Conservation (phyloP, 2,329 filamentous ascomycete species). For the Botrytis hyacinthi region DNA sequence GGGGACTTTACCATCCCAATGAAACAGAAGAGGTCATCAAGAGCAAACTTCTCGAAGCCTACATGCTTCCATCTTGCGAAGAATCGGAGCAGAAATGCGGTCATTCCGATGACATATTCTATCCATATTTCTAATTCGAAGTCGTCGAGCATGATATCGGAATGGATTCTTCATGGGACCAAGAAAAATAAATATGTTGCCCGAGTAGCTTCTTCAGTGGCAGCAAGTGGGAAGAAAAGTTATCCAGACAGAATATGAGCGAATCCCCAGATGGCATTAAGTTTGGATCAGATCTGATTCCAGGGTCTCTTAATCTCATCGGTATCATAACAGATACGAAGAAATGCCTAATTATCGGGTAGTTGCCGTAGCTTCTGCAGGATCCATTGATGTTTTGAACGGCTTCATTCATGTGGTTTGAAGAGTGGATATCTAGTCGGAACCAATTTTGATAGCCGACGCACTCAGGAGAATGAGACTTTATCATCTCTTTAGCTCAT, state of each 20-base stretch:
- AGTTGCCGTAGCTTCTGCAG: not conserved
- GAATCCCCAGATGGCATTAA: not conserved
- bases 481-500: not conserved
- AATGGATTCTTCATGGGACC: not conserved
- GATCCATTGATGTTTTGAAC: not conserved
- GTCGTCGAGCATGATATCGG: not conserved
- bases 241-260: not conserved
- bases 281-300: not conserved
- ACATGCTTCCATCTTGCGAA: slow-evolving; percentile 6
- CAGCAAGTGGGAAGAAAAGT: not conserved
- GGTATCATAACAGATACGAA: not conserved
- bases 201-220: not conserved
- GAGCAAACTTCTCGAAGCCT: slow-evolving; percentile 2
- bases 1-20: not conserved
- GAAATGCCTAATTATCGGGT: slow-evolving; percentile 6
- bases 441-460: not conserved
- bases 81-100: not conserved
- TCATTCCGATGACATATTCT: not conserved
- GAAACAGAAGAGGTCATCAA: not conserved
- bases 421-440: not conserved
- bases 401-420: not conserved
- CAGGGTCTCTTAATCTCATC: not conserved
- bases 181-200: no score
- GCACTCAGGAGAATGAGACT: not conserved
- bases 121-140: not conserved